These are phyloP conservation scores for Geosmithia morbida DNA, from an alignment of 2,329 filamentous ascomycete genomes.

Conservation along the genomic window DNA sequence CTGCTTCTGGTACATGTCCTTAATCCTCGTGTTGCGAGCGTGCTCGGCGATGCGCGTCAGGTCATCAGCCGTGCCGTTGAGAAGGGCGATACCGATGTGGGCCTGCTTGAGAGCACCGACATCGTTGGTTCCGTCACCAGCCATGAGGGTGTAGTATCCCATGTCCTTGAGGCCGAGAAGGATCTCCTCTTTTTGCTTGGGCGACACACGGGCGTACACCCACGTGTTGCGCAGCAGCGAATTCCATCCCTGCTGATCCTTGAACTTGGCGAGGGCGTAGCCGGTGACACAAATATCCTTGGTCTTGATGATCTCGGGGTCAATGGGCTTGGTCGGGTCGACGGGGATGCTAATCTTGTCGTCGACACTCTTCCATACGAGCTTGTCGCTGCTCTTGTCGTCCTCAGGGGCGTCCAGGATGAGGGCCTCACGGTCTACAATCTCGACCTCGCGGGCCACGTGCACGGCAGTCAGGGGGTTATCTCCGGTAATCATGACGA, in stretches of 20 bases:
- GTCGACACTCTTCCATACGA: slow-evolving; percentile 92
- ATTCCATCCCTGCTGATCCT: slow-evolving; percentile 60
- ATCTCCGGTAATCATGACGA: slow-evolving; percentile 98
- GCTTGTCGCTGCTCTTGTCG: slow-evolving; percentile 61
- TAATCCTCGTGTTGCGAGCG: slow-evolving; percentile 90
- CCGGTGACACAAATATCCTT: slow-evolving; percentile 96
- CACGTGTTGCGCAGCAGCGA: slow-evolving; percentile 78
- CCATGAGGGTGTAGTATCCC: slow-evolving; percentile 98
- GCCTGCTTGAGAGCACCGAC: slow-evolving; percentile 96
- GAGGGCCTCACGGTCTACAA: slow-evolving; percentile 87
- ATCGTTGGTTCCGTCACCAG: slow-evolving; percentile 95
- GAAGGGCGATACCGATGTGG: slow-evolving; percentile 87
- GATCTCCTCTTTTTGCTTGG: slow-evolving; percentile 98
- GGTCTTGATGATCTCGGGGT: slow-evolving; percentile 61
- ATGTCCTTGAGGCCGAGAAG: slow-evolving; percentile 91
- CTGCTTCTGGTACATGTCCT: slow-evolving; percentile 97
- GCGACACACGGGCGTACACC: slow-evolving; percentile 97
- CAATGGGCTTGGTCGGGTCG: slow-evolving; percentile 67
- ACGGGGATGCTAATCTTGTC: slow-evolving; percentile 79
- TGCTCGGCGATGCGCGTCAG: slow-evolving; percentile 86
- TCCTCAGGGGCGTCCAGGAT: slow-evolving; percentile 93
- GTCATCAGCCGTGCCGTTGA: slow-evolving; percentile 89
- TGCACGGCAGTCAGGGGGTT: slow-evolving; percentile 95
- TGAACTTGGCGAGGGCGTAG: slow-evolving; percentile 83
- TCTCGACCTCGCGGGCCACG: slow-evolving; percentile 89